phyloP scores from a whole-genome alignment of 2,329 filamentous ascomycete species.

The Diplocarpon mali region DNA sequence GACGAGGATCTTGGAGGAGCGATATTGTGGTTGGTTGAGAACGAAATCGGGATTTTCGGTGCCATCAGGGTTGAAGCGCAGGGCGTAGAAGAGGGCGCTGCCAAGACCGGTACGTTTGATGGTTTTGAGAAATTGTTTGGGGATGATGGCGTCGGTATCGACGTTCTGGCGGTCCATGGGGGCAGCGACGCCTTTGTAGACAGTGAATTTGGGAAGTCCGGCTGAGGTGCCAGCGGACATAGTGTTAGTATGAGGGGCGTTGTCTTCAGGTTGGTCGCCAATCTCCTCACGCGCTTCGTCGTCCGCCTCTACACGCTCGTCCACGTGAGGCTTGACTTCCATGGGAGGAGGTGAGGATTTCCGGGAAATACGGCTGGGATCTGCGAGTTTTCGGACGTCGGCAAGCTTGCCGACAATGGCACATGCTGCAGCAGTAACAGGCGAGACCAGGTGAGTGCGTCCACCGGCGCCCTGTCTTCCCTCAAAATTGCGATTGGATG shows the following conservation, averaged over 20 bases:
- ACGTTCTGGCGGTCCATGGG: constrained; percentile 82
- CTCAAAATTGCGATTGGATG: constrained; percentile 96
- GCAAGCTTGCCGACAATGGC: constrained; percentile 84
- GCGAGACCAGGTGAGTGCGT: constrained; percentile 91
- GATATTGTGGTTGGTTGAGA: constrained; percentile 83
- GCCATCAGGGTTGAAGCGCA: constrained; percentile 66
- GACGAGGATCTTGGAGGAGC: constrained; percentile 76
- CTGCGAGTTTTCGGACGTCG: constrained; percentile 72
- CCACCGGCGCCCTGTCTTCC: constrained; percentile 87
- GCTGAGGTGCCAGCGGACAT: constrained; percentile 37
- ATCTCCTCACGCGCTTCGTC: constrained; percentile 43
- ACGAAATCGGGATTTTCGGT: constrained; percentile 71
- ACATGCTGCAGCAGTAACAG: constrained; percentile 88
- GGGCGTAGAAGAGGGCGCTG: constrained; percentile 72
- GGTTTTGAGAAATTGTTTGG: constrained; percentile 98
- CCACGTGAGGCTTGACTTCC: constrained; percentile 35
- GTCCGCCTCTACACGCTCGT: constrained; percentile 41
- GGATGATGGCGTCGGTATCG: constrained; percentile 98
- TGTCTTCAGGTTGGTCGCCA: constrained; percentile 51
- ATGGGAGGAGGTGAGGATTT: constrained; percentile 18
- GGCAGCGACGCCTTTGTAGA: constrained; percentile 77
- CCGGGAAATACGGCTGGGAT: constrained; percentile 36
- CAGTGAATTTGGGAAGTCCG: constrained; percentile 75
- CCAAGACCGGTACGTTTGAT: constrained; percentile 96
- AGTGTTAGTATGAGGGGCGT: constrained; percentile 53